Percentiles rank a stretch among this genome's conserved stretches.
phyloP scores from a whole-genome alignment of 441 rosid genomes.

The Arabidopsis lyrata region DNA sequence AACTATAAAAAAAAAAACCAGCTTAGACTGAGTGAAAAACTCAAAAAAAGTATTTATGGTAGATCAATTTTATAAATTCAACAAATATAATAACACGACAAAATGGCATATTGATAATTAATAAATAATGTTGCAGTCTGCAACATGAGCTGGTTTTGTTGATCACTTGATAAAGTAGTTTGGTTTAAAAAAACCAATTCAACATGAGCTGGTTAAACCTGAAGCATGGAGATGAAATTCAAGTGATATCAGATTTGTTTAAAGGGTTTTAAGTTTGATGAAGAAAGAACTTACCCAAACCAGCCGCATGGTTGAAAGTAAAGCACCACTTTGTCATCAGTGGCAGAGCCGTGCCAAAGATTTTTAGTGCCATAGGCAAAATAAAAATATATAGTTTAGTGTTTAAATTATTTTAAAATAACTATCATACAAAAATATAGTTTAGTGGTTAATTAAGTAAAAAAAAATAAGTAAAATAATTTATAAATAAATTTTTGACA shows the following conservation, averaged over 20 bases:
- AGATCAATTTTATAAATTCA: no score
- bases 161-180: no score
- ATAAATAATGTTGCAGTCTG: background rate
- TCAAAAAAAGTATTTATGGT: background rate
- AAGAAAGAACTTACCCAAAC: constrained; percentile 74
- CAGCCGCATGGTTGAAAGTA: constrained; percentile 98
- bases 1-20: background rate
- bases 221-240: constrained; percentile 20
- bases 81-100: background rate
- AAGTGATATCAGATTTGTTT: constrained; percentile 2
- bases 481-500: no score
- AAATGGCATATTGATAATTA: background rate
- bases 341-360: no score
- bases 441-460: no score
- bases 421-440: no score
- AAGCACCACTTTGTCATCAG: constrained; percentile 89
- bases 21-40: background rate
- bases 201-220: no score
- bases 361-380: no score
- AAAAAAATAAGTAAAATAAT: no score
- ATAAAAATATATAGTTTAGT: no score
- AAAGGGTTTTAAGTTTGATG: background rate
- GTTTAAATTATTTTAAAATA: no score
- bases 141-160: background rate
- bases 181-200: no score